A percentile compares a stretch with the other conserved stretches of the same genome.
These are phyloP conservation scores for Aspergillus phoenicis DNA, from an alignment of 2,329 filamentous ascomycete species.

Conservation along the genomic window DNA sequence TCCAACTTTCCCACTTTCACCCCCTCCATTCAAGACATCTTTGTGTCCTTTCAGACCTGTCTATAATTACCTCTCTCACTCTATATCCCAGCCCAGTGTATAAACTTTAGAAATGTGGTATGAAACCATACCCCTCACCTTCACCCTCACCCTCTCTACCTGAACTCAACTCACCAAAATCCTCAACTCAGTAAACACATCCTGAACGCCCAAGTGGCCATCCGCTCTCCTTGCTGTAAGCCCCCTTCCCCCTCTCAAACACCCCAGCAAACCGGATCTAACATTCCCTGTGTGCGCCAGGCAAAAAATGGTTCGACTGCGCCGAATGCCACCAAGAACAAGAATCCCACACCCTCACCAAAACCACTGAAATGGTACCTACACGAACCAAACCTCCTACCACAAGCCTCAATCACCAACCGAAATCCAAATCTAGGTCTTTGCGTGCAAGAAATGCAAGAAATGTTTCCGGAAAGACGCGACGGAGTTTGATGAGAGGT, in stretches of 20 bases:
- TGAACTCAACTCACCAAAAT: background rate
- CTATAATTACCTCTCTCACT: background rate
- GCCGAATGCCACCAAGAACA: conserved; percentile 87
- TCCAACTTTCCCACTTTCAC: background rate
- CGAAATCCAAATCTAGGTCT: conserved; percentile 52
- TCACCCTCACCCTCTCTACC: background rate
- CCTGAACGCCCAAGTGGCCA: conserved; percentile 94
- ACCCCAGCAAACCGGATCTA: background rate
- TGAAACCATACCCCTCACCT: conserved; percentile 1
- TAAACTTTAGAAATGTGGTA: background rate
- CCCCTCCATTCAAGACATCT: no score
- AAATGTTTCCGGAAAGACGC: conserved; percentile 97
- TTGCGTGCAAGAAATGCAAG: conserved; percentile 98
- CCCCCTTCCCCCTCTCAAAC: conserved; percentile 16
- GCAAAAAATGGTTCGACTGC: conserved; percentile 98
- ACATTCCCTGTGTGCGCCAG: conserved; percentile 47
- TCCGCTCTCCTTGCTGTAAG: conserved; percentile 93
- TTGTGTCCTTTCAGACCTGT: no score
- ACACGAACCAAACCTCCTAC: background rate
- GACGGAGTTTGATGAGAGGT: conserved; percentile 84
- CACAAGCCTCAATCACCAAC: background rate
- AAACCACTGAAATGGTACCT: conserved; percentile 76
- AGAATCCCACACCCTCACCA: conserved; percentile 73
- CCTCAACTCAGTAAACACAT: conserved; percentile 77
- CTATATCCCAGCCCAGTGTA: conserved; percentile 6